Evolutionary conservation across 2,329 filamentous ascomycete genomes (phyloP), one percentile per base, ranked within the genome.

Genomic region (Thelonectria blattea): DNA sequence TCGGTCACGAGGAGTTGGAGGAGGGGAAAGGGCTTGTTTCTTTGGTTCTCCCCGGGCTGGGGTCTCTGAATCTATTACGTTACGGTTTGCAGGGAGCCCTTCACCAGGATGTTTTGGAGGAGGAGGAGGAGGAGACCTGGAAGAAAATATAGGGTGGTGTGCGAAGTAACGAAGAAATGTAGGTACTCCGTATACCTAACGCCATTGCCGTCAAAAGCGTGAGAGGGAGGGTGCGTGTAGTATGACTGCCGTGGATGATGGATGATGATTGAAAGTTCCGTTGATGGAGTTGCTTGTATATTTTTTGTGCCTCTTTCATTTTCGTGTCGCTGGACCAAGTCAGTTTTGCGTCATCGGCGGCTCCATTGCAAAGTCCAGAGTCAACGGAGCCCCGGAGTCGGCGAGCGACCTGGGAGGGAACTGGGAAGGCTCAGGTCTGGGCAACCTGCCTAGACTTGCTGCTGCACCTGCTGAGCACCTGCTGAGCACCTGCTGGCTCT

Each of bases 51-150:
- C 56, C 56, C 60, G 60, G 60, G 52, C 52, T 56, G 46, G 52
- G 63, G 68, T 52, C 46, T 37, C 45, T 48, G 61, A 61, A 65
- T 65, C 65, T 57, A 65, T 73, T 74, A 73, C 70, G 66, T 70
- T 74, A 70, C 58, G 57, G 58, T 45, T 63, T 24, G 46, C 57
- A 27, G 34, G 48, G 57, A 42, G 45, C 3, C 37, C 52, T 60
- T 37, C 30, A 47, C 54, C 52, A 47, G 52, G 52, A 32, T 51
- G 52, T 37, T 43, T 47, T 3, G 45, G 27, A 10, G 5, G 5
- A 10, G 15, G 22, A 46, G 14, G 45, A 47, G 45, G 45, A 14
- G 43, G 32, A 54, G 47, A 47, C 24, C 43, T 22, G 37, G 14
- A 18, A 22, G 42, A 34, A 53, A 60, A 54, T 30, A 30, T 30